phyloP scores from a whole-genome alignment of 495 filamentous ascomycete species.

The Letharia columbiana region DNA sequence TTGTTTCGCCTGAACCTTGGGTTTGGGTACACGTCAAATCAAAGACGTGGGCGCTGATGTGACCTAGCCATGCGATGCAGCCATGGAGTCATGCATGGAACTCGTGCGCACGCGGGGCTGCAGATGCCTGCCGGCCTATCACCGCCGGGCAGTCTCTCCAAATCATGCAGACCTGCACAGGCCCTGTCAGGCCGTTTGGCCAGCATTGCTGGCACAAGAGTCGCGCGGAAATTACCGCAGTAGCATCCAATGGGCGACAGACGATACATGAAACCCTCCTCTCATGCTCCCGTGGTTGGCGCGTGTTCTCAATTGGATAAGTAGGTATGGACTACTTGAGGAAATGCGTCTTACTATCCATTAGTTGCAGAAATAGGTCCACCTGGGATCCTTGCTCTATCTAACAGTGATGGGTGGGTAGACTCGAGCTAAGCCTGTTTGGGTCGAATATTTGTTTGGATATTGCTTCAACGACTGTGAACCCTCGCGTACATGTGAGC shows the following conservation, averaged over 20 bases:
- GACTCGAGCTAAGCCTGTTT: neutral
- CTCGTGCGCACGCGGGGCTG: neutral
- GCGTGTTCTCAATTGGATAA: neutral
- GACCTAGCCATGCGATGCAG: neutral
- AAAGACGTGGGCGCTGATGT: neutral
- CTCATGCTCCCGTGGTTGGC: neutral
- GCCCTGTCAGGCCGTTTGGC: too few relatives aligned
- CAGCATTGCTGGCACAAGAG: too few relatives aligned
- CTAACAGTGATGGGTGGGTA: neutral
- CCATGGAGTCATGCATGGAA: neutral
- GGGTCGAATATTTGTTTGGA: neutral
- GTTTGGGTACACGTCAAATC: neutral
- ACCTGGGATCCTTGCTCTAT: neutral
- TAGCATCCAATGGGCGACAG: neutral
- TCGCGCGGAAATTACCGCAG: slow-evolving; percentile 1
- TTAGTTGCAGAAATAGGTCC: neutral
- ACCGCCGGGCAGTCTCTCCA: neutral
- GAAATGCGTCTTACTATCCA: neutral
- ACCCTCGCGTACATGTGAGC: neutral
- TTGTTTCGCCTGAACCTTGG: neutral
- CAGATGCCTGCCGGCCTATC: too few relatives aligned
- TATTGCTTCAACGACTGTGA: neutral
- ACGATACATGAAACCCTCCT: neutral
- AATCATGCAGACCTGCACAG: too few relatives aligned
- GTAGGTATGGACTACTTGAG: neutral